phyloP scores from a whole-genome alignment of 495 filamentous ascomycete genomes.

The Hyaloscypha bicolor region DNA sequence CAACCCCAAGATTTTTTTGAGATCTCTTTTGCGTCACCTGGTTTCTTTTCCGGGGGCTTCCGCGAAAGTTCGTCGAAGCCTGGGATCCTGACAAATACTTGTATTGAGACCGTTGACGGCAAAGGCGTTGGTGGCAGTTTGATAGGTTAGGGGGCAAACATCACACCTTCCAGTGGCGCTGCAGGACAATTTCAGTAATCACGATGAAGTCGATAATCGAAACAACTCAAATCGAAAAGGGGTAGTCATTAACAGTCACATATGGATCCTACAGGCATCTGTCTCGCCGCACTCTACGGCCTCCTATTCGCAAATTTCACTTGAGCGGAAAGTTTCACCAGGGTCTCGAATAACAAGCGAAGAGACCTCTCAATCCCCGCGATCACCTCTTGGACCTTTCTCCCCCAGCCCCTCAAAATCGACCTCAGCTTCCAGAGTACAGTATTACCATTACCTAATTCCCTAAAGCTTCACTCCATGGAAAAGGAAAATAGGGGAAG shows the following conservation, averaged over 20 bases:
- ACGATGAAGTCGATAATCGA: neutral
- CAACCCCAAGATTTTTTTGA: neutral
- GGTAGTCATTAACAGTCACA: neutral
- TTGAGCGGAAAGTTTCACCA: conserved; percentile 15
- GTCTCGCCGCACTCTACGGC: neutral
- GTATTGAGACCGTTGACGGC: neutral
- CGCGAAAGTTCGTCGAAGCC: too few species aligned
- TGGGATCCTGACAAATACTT: too few species aligned
- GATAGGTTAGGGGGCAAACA: neutral
- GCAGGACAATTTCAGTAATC: neutral
- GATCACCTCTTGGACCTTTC: neutral
- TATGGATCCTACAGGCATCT: neutral
- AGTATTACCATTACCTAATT: too few species aligned
- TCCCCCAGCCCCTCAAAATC: neutral
- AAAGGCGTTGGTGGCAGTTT: neutral
- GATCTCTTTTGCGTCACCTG: neutral
- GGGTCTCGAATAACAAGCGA: conserved; percentile 5
- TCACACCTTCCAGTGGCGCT: neutral
- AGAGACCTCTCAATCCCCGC: neutral
- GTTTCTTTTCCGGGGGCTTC: neutral
- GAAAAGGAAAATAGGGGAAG: too few species aligned
- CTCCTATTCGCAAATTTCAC: neutral
- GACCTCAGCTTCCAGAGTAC: too few species aligned
- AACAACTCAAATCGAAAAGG: neutral
- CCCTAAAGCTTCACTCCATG: too few species aligned